A percentile compares a stretch with the other conserved stretches of the same genome.
phyloP scores from a whole-genome alignment of 2,329 filamentous ascomycete species.

The Xylariaceae sp. region DNA sequence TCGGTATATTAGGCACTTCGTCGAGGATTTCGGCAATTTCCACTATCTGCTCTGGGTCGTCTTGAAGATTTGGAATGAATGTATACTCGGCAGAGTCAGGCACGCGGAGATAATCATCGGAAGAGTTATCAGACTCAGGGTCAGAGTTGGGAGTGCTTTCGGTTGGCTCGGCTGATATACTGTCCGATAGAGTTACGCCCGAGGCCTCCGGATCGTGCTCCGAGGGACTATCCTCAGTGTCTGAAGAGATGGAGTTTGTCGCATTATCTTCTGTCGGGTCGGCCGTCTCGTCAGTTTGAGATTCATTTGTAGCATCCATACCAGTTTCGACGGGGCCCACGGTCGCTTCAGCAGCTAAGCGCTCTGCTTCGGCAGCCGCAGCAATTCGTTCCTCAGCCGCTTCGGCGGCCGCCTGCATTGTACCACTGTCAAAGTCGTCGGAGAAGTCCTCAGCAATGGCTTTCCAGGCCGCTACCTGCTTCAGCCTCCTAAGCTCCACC shows the following conservation, averaged over 20 bases:
- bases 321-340: not conserved
- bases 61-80: slow-evolving; percentile 18
- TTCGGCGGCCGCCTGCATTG: slow-evolving; percentile 53
- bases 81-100: slow-evolving; percentile 27
- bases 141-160: slow-evolving; percentile 20
- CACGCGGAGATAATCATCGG: slow-evolving; percentile 27
- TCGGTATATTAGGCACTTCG: slow-evolving; percentile 18
- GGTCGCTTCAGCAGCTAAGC: slow-evolving; percentile 1
- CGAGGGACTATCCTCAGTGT: slow-evolving; percentile 30
- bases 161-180: slow-evolving; percentile 21
- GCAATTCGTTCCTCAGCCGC: slow-evolving; percentile 34
- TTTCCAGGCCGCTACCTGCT: slow-evolving; percentile 82
- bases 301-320: slow-evolving; percentile 12
- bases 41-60: slow-evolving; percentile 30
- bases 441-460: slow-evolving; percentile 66
- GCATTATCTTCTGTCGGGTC: slow-evolving; percentile 21
- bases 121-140: slow-evolving; percentile 23
- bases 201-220: slow-evolving; percentile 17
- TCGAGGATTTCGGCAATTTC: slow-evolving; percentile 32
- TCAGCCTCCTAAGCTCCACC: slow-evolving; percentile 71
- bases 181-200: slow-evolving; percentile 23
- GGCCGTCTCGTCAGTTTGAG: slow-evolving; percentile 31
- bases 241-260: slow-evolving; percentile 20
- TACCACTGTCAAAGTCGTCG: slow-evolving; percentile 71
- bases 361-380: slow-evolving; percentile 23